phyloP scores from a whole-genome alignment of 371 early-diverging fungal genomes.

The Enterospora canceri region DNA sequence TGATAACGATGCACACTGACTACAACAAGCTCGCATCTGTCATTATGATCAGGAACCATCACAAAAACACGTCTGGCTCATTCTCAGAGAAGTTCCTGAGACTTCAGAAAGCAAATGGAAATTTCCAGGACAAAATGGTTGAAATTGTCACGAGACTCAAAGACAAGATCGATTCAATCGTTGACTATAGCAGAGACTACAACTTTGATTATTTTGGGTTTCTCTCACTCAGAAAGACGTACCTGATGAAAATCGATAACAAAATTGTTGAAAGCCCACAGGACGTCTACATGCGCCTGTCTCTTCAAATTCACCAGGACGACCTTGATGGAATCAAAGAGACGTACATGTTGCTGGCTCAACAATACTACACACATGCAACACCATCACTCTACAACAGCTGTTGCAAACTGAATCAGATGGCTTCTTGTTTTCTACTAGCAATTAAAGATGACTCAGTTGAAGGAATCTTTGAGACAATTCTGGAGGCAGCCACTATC shows the following conservation, averaged over 20 bases:
- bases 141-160: slow-evolving; percentile 63
- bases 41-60: slow-evolving; percentile 83
- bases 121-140: slow-evolving; percentile 68
- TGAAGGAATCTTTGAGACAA: slow-evolving; percentile 89
- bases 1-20: slow-evolving; percentile 80
- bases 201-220: slow-evolving; percentile 92
- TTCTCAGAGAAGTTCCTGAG: slow-evolving; percentile 75
- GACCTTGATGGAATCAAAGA: slow-evolving; percentile 79
- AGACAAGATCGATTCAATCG: slow-evolving; percentile 71
- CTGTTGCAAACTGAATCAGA: slow-evolving; percentile 80
- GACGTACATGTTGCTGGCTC: slow-evolving; percentile 83
- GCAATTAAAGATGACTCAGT: slow-evolving; percentile 72
- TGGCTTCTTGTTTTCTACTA: slow-evolving; percentile 82
- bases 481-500: slow-evolving; percentile 84
- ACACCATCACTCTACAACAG: slow-evolving; percentile 94
- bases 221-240: slow-evolving; percentile 87
- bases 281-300: slow-evolving; percentile 93
- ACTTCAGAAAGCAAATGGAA: slow-evolving; percentile 69
- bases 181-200: slow-evolving; percentile 83
- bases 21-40: slow-evolving; percentile 87
- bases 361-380: slow-evolving; percentile 86
- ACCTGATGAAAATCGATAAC: slow-evolving; percentile 68
- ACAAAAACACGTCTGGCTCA: slow-evolving; percentile 78
- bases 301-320: slow-evolving; percentile 81
- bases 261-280: slow-evolving; percentile 85